Conservation (phyloP, 192 early-diverging fungal genomes). For the Chytriomyces confervae region DNA sequence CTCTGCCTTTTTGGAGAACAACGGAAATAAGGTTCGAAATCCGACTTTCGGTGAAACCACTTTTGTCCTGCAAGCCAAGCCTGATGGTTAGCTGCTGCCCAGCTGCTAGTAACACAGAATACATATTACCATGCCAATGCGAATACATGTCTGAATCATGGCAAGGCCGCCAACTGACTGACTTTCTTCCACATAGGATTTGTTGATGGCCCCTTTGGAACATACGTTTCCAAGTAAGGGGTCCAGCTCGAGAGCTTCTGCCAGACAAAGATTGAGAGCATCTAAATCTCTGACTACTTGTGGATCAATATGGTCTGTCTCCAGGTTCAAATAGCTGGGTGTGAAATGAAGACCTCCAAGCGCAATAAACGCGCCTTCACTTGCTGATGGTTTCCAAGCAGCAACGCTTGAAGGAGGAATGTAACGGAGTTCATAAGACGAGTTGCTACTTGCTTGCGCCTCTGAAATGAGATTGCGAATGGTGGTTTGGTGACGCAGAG, state of each 20-base stretch:
- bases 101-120: background rate
- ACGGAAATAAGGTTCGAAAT: background rate
- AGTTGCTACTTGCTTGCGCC: background rate
- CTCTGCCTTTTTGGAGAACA: constrained; percentile 17
- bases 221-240: background rate
- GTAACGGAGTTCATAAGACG: constrained; percentile 3
- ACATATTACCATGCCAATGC: constrained; percentile 3
- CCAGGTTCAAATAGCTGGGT: constrained; percentile 9
- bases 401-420: constrained; percentile 6
- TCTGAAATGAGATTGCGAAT: constrained; percentile 3
- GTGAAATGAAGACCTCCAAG: constrained; percentile 22
- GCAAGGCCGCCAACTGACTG: background rate
- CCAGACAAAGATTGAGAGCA: constrained; percentile 13
- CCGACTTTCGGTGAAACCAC: background rate
- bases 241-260: background rate
- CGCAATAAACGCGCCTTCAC: background rate
- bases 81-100: background rate
- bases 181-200: background rate
- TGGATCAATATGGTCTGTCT: background rate
- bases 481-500: constrained; percentile 1
- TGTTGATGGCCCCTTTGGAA: background rate
- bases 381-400: background rate
- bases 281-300: constrained; percentile 16
- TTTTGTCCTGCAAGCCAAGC: background rate
- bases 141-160: background rate